Base-by-base conservation (phyloP, 2,329 filamentous ascomycete genomes). In the Calonectria naviculata region DNA sequence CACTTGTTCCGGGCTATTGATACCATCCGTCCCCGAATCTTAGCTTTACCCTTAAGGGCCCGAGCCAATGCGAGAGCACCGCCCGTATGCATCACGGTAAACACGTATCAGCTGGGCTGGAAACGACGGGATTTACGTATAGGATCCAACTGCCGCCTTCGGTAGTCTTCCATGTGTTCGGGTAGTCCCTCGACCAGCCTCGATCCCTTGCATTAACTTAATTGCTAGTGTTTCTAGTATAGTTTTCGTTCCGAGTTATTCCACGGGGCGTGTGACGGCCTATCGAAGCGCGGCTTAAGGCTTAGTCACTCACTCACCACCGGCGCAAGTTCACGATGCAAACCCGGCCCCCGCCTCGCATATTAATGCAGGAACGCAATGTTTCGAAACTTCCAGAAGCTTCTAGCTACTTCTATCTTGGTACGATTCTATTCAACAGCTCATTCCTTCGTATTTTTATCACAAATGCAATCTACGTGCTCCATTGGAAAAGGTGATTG, bases 161-260 rank as follows among this genome's bases (percentile, higher is more conserved):
- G 36, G 41, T 44, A 66, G 44, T 26, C 29, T 66, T 58, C 64
- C 64, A 66, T 47, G 29, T 44, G 19, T 44, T 56, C 38, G 47
- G 52, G 41, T 24, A 54, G 15, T 41, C 47, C 34, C 52, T 42
- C 56, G 12, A 9, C 28, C 34, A 42, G 24, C 46, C 44, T 64
- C 58, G 24, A 44, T 56, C 52, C 31, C n/a, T 28, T 60, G 38
- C 36, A 54, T 56, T 29, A 56, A 65, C 28, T 10, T 41, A 52
- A 41, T 44, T 56, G 47, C 42, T 65, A 65, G 63, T 34, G 63
- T 52, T 54, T 58, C 52, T 46, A 13, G 29, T 46, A 58, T 58
- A 21, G 13, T 31, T 26, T 49, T 49, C 15, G 26, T 29, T 58
- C 34, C 52, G 52, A 36, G 10, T 58, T 58, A 31, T 58, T 13